Evolutionary conservation across 2,329 filamentous ascomycete species (phyloP).

Genomic region (Penicillium polonicum): DNA sequence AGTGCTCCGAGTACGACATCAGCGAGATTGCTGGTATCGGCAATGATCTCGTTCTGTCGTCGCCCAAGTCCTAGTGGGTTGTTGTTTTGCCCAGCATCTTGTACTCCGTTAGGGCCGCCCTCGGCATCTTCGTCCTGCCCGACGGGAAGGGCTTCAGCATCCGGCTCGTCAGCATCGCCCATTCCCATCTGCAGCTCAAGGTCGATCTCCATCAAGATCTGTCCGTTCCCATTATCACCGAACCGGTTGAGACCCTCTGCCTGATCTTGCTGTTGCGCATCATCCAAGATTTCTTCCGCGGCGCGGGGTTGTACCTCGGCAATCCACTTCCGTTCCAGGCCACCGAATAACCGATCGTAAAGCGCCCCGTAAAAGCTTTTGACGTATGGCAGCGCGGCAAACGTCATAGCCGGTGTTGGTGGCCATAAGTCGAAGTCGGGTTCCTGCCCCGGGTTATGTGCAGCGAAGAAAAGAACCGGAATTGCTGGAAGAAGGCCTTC

Average conservation of each 20-base stretch:
- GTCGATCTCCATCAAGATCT: constrained; percentile 50
- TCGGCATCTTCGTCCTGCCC: constrained; percentile 22
- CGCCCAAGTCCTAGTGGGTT: constrained; percentile 36
- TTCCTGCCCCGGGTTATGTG: constrained; percentile 44
- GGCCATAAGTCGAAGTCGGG: constrained; percentile 62
- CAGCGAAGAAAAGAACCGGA: constrained; percentile 57
- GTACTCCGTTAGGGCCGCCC: constrained; percentile 29
- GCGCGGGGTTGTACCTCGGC: constrained; percentile 61
- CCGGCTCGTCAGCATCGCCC: constrained; percentile 44
- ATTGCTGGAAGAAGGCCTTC: constrained; percentile 64
- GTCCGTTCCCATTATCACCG: constrained; percentile 38
- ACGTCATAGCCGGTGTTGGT: constrained; percentile 63
- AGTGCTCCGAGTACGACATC: constrained; percentile 67
- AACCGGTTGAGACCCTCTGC: constrained; percentile 29
- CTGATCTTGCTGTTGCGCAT: constrained; percentile 37
- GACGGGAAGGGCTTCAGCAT: constrained; percentile 26
- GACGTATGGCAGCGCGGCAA: constrained; percentile 65
- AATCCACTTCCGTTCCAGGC: constrained; percentile 60
- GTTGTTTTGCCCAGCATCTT: constrained; percentile 24
- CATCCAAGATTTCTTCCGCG: constrained; percentile 41
- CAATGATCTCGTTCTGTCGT: constrained; percentile 50
- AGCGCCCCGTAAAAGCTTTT: constrained; percentile 62
- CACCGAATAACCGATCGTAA: constrained; percentile 60
- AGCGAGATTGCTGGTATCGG: constrained; percentile 56
- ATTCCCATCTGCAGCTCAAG: constrained; percentile 54